These are phyloP conservation scores for Thermothelomyces thermophilus DNA, from an alignment of 2,329 filamentous ascomycete genomes.

Conservation along the genomic window DNA sequence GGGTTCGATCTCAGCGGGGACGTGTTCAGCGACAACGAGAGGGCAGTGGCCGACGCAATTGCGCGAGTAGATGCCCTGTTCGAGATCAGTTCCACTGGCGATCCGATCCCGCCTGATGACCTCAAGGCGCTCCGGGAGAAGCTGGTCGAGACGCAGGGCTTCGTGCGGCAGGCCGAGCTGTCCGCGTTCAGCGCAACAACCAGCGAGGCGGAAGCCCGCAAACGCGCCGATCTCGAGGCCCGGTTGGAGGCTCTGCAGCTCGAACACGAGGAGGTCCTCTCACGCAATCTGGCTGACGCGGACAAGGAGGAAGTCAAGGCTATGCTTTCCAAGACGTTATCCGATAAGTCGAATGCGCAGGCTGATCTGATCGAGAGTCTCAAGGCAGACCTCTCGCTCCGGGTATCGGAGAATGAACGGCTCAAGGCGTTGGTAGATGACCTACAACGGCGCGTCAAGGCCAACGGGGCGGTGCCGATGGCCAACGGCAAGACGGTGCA, in stretches of 20 bases:
- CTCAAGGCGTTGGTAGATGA: constrained; percentile 77
- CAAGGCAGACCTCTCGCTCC: constrained; percentile 66
- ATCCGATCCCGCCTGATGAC: constrained; percentile 74
- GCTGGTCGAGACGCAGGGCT: constrained; percentile 82
- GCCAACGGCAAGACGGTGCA: constrained; percentile 85
- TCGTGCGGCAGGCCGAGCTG: constrained; percentile 87
- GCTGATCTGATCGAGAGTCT: constrained; percentile 69
- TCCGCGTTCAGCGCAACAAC: constrained; percentile 66
- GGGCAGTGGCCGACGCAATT: constrained; percentile 75
- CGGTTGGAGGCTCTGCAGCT: constrained; percentile 67
- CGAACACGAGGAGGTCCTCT: constrained; percentile 77
- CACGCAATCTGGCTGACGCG: constrained; percentile 67
- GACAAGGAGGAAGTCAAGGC: constrained; percentile 82
- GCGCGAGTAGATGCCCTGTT: constrained; percentile 74
- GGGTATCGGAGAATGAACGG: constrained; percentile 73
- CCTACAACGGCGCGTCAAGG: constrained; percentile 66
- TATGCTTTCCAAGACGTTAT: constrained; percentile 68
- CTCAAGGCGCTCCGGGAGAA: constrained; percentile 69
- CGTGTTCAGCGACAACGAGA: constrained; percentile 89
- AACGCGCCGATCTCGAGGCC: constrained; percentile 69
- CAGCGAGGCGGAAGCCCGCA: constrained; percentile 58
- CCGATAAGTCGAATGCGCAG: constrained; percentile 67
- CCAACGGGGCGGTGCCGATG: constrained; percentile 53
- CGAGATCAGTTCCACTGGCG: constrained; percentile 68
- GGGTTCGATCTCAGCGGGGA: constrained; percentile 92